phyloP scores from a whole-genome alignment of 108 stramenopile species.

The Hondaea fermentalgiana region DNA sequence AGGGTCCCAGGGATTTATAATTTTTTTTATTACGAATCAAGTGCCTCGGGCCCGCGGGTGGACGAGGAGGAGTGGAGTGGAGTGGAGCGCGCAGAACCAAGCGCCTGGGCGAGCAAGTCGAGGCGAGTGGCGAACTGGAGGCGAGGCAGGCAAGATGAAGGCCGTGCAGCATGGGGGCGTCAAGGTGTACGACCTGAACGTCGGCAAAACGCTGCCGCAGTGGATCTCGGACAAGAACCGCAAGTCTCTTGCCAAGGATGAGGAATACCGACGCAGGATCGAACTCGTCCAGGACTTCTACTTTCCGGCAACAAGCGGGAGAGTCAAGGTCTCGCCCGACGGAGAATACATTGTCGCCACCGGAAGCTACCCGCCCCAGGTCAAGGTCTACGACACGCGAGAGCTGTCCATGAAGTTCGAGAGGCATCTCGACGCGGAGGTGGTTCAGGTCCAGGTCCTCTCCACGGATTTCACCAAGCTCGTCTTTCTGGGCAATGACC shows the following conservation, averaged over 20 bases:
- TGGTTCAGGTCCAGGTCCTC: constrained; percentile 73
- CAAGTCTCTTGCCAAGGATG: constrained; percentile 76
- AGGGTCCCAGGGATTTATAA: too few relatives aligned
- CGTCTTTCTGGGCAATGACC: constrained; percentile 77
- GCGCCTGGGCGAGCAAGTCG: too few relatives aligned
- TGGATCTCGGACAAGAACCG: constrained; percentile 89
- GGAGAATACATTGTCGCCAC: constrained; percentile 77
- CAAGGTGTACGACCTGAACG: constrained; percentile 75
- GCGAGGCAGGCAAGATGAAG: constrained; percentile 54
- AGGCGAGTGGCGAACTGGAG: neutral
- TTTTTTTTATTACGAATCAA: too few relatives aligned
- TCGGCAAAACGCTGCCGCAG: constrained; percentile 79
- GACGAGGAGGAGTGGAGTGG: too few relatives aligned
- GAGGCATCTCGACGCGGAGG: constrained; percentile 80
- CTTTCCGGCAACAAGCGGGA: constrained; percentile 70
- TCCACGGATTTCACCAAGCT: constrained; percentile 89
- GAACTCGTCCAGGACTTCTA: constrained; percentile 96
- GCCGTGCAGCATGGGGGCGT: constrained; percentile 71
- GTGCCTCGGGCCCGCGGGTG: too few relatives aligned
- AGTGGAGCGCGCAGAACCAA: too few relatives aligned
- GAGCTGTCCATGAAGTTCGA: constrained; percentile 98
- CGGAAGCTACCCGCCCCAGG: constrained; percentile 86
- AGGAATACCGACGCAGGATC: constrained; percentile 76
- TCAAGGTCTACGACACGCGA: constrained; percentile 82
- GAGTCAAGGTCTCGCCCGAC: constrained; percentile 66